phyloP scores from a whole-genome alignment of 2,329 filamentous ascomycete genomes.

The Cladosporium sp. region DNA sequence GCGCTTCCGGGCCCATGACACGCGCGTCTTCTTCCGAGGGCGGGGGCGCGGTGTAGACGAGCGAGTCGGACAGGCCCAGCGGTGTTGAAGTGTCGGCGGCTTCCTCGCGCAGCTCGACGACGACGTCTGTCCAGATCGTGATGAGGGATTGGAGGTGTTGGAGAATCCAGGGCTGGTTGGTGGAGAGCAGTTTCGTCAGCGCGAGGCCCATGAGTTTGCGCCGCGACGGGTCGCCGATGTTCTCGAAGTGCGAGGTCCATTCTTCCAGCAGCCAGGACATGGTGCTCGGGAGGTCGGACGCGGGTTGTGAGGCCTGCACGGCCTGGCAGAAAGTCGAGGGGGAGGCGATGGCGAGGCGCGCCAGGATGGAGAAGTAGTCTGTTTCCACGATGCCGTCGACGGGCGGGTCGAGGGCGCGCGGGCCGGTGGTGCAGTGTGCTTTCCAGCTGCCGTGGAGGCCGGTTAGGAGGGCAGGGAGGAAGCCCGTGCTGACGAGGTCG shows the following conservation, averaged over 20 bases:
- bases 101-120: constrained; percentile 61
- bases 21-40: constrained; percentile 21
- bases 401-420: constrained; percentile 64
- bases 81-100: constrained; percentile 15
- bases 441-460: constrained; percentile 50
- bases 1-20: constrained; percentile 36
- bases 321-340: constrained; percentile 62
- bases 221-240: constrained; percentile 60
- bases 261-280: constrained; percentile 51
- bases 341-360: constrained; percentile 70
- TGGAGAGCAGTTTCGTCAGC: constrained; percentile 66
- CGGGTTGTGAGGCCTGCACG: constrained; percentile 36
- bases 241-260: constrained; percentile 66
- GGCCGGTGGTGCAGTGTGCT: constrained; percentile 77
- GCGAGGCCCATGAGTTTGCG: constrained; percentile 71
- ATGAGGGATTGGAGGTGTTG: constrained; percentile 65
- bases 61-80: constrained; percentile 26
- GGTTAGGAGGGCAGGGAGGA: constrained; percentile 51
- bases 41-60: constrained; percentile 37
- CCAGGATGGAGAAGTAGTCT: constrained; percentile 80
- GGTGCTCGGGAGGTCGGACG: constrained; percentile 29
- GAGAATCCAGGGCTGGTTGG: constrained; percentile 47
- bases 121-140: constrained; percentile 68
- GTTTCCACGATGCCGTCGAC: constrained; percentile 74
- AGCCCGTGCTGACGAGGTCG: constrained; percentile 55